A percentile compares a stretch with the other conserved stretches of the same genome.
Conservation (phyloP, 306 rosid genomes). For the Cucurbita moschata region DNA sequence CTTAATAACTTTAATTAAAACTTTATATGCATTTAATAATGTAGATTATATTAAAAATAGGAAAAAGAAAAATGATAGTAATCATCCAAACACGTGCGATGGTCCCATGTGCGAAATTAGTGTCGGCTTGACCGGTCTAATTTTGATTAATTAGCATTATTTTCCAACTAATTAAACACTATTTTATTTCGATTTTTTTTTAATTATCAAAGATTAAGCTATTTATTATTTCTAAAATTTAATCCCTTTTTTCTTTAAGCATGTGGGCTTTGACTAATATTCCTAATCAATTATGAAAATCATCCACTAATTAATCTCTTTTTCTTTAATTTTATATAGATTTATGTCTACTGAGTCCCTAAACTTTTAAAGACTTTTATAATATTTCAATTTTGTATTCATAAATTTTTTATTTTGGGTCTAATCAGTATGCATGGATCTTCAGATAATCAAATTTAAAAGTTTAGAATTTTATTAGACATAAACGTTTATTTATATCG, state of each 20-base stretch:
- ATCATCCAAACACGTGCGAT: slow-evolving; percentile 57
- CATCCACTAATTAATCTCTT: background rate
- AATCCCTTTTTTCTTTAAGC: background rate
- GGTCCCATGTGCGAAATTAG: slow-evolving; percentile 37
- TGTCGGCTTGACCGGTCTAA: slow-evolving; percentile 60
- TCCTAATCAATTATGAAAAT: background rate
- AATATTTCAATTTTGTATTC: too few relatives aligned
- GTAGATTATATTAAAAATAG: slow-evolving; percentile 5
- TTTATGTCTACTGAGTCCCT: too few relatives aligned
- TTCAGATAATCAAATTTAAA: too few relatives aligned
- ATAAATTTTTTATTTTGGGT: too few relatives aligned
- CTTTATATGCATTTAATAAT: background rate
- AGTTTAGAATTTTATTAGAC: too few relatives aligned
- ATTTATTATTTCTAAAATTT: background rate
- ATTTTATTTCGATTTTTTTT: background rate
- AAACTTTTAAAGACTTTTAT: too few relatives aligned
- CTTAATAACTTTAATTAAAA: too few relatives aligned
- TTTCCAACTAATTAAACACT: slow-evolving; percentile 13
- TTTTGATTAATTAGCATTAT: slow-evolving; percentile 17
- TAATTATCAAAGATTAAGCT: background rate
- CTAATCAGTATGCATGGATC: too few relatives aligned
- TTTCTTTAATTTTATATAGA: background rate
- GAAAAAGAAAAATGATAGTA: background rate
- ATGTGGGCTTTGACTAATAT: slow-evolving; percentile 2
- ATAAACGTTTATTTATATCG: too few relatives aligned